These are phyloP conservation scores for Mucor saturninus DNA, from an alignment of 371 early-diverging fungal genomes.

Conservation along the genomic window DNA sequence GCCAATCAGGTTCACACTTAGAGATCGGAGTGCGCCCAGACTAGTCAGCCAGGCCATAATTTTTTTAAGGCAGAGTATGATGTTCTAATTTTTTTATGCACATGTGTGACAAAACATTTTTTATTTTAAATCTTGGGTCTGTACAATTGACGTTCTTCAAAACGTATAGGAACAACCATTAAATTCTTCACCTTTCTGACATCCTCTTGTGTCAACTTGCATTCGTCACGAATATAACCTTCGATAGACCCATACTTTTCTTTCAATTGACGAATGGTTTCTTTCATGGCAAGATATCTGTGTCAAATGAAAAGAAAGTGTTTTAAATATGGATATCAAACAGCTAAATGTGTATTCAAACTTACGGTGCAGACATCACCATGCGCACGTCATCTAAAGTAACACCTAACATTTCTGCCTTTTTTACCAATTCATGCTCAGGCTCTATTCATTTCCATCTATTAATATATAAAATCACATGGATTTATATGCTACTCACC, in stretches of 20 bases:
- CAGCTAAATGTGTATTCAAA: background rate
- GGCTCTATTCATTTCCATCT: conserved; percentile 27
- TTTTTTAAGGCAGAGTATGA: no score
- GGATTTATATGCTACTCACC: conserved; percentile 28
- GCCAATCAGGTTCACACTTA: no score
- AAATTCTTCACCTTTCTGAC: conserved; percentile 39
- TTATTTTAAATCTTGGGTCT: conserved; percentile 35
- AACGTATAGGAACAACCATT: conserved; percentile 50
- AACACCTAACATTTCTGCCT: conserved; percentile 37
- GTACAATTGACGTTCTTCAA: conserved; percentile 50
- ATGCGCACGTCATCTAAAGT: conserved; percentile 44
- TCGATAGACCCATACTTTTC: conserved; percentile 36
- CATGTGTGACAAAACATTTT: no score
- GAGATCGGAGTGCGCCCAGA: no score
- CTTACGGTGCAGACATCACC: conserved; percentile 58
- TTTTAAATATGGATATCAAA: no score
- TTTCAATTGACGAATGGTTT: conserved; percentile 37
- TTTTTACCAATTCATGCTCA: conserved; percentile 40
- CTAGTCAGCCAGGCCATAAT: no score
- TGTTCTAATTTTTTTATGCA: no score
- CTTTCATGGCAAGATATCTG: conserved; percentile 53
- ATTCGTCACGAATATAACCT: conserved; percentile 36
- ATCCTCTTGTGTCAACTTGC: conserved; percentile 40
- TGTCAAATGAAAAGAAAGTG: no score
- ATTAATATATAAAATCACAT: no score